Evolutionary conservation across 2,329 filamentous ascomycete species (phyloP).

Genomic region (Thelonectria discophora): DNA sequence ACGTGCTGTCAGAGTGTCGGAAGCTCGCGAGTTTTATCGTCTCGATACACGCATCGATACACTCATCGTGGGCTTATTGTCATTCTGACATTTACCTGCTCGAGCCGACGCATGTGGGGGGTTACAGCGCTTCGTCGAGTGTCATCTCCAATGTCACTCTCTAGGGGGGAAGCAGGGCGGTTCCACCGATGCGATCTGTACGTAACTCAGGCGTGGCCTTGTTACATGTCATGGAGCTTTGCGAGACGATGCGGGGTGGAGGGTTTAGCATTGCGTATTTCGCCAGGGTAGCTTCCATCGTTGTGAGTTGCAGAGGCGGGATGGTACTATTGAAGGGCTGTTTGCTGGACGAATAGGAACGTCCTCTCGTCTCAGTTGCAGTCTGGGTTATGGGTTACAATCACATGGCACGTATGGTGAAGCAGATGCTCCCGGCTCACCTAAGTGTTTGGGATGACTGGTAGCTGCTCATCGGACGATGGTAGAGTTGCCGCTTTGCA

Average conservation of each 20-base stretch:
- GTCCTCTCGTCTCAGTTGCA: too few species aligned
- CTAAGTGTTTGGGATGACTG: too few species aligned
- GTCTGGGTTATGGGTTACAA: too few species aligned
- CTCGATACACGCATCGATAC: background rate
- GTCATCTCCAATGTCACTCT: background rate
- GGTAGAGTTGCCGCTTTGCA: too few species aligned
- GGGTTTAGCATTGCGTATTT: background rate
- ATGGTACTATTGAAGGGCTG: background rate
- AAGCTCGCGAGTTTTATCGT: background rate
- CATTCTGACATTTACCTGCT: background rate
- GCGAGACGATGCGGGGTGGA: background rate
- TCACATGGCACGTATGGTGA: too few species aligned
- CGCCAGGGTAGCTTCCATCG: background rate
- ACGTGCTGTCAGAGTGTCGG: background rate
- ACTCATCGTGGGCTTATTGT: background rate
- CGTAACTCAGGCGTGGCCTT: background rate
- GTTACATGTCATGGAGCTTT: background rate
- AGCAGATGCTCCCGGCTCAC: too few species aligned
- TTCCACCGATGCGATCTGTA: background rate
- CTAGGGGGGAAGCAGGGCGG: background rate
- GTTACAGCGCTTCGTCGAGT: background rate
- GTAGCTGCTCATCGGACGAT: too few species aligned
- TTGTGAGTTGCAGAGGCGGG: background rate
- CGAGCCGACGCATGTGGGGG: background rate
- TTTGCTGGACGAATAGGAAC: background rate